phyloP scores from a whole-genome alignment of 2,329 filamentous ascomycete genomes.

The Aspergillus sp. region DNA sequence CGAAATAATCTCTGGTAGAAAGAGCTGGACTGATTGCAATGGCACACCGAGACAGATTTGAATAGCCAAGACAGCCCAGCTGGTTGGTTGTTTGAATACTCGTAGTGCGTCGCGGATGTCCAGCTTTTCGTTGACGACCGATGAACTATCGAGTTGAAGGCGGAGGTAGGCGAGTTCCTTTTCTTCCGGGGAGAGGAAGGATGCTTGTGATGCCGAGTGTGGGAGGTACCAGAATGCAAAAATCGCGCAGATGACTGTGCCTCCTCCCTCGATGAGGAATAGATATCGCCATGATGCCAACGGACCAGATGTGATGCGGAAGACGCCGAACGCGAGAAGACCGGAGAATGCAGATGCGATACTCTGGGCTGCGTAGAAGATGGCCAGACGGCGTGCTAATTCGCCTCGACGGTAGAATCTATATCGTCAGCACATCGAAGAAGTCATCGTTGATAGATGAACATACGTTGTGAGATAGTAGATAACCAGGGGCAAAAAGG shows the following conservation, averaged over 20 bases:
- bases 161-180: constrained; percentile 32
- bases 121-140: constrained; percentile 26
- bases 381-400: constrained; percentile 63
- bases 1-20: constrained; percentile 25
- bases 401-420: constrained; percentile 67
- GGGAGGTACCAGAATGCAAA: constrained; percentile 38
- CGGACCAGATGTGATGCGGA: constrained; percentile 34
- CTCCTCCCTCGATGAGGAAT: constrained; percentile 41
- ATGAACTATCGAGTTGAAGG: constrained; percentile 29
- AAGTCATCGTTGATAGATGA: too few species aligned
- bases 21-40: constrained; percentile 22
- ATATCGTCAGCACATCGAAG: constrained; percentile 21
- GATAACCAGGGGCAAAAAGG: not conserved
- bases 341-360: constrained; percentile 66
- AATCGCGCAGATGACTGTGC: constrained; percentile 36
- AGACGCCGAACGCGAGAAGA: constrained; percentile 56
- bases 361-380: constrained; percentile 73
- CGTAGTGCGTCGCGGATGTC: constrained; percentile 22
- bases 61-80: constrained; percentile 22
- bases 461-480: constrained; percentile 9
- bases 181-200: constrained; percentile 35
- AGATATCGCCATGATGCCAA: constrained; percentile 41
- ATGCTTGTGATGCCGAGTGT: constrained; percentile 30
- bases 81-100: constrained; percentile 23
- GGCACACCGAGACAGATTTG: constrained; percentile 25